Evolutionary conservation across 495 filamentous ascomycete species (phyloP), one percentile per base, ranked within the genome.

Genomic region (Penicillium longicatenatum): DNA sequence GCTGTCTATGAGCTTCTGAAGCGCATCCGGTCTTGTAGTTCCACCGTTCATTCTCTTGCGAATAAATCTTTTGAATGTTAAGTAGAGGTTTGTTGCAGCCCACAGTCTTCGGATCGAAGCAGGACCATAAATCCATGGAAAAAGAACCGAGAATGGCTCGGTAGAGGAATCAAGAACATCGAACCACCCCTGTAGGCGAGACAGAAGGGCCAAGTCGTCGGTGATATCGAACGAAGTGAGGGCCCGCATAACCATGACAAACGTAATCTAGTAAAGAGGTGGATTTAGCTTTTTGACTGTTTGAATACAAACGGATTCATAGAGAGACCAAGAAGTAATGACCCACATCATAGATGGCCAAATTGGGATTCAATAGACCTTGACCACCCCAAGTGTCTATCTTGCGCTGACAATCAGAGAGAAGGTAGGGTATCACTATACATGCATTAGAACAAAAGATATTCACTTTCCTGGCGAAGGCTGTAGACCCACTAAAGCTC

Each of bases 321-420:
- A 26, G 26, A 2, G 26, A 26, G 26, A 4, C 3, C 26, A 26
- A 26, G 26, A 26, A 26, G 7, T 6, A 26, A 29, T 7, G 3
- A 59, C 43, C 10, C 21, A 59, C 57, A 19, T 55, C 50, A 26
- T 59, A 51, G 35, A 59, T 26, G 11, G 57, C 44, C 19, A 51
- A 59, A 19, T 51, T 42, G 3, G 57, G 57, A 45, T 59, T 51
- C 20, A 59, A 44, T 6, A 43, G 42, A 20, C 7, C 19, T 30
- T 55, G 42, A 14, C 16, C 19, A 0, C 44, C 51, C 57, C 57
- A 59, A 10, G 35, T 24, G 17, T 48, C 35, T 41, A 54, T 50
- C 11, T 29, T 42, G 4, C 19, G 44, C 44, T 59, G 22, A 20
- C 51, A 59, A 35, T 46, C 51, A 4, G 51, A 54, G n/a, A 55